These are phyloP conservation scores for Leccinum broughii DNA, from an alignment of 768 basidiomycete species.

Conservation along the genomic window DNA sequence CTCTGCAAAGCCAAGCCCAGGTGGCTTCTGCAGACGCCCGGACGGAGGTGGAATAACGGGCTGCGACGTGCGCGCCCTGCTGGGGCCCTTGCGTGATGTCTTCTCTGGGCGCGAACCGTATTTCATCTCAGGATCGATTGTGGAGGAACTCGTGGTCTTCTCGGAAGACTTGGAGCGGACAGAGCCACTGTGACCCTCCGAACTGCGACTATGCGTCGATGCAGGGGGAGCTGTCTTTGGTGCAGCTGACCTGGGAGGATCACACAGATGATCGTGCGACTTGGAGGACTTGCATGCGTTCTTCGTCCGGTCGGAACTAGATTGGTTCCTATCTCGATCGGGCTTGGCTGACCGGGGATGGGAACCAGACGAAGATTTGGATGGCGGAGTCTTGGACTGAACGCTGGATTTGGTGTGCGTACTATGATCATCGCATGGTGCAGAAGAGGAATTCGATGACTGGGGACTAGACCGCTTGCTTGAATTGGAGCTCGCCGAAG, in stretches of 20 bases:
- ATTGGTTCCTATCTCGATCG: constrained; percentile 12
- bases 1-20: constrained; percentile 30
- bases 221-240: constrained; percentile 7
- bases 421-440: constrained; percentile 14
- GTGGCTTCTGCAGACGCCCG: constrained; percentile 19
- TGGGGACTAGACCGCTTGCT: constrained; percentile 22
- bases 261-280: constrained; percentile 25
- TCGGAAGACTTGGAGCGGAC: constrained; percentile 16
- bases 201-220: constrained; percentile 15
- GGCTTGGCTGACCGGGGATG: constrained; percentile 18
- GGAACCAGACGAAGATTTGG: constrained; percentile 18
- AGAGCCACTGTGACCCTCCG: constrained; percentile 12
- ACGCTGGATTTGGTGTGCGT: constrained; percentile 12
- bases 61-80: constrained; percentile 20
- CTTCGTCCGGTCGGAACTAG: constrained; percentile 23
- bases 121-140: constrained; percentile 4
- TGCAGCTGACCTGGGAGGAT: constrained; percentile 17
- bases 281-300: constrained; percentile 18
- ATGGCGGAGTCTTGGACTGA: constrained; percentile 13
- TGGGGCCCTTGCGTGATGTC: constrained; percentile 11
- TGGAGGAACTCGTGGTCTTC: constrained; percentile 10
- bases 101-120: constrained; percentile 14
- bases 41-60: constrained; percentile 34
- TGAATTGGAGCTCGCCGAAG: constrained; percentile 32
- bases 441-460: constrained; percentile 14